Conservation (phyloP, 306 rosid species). For the Pyrus communis region DNA sequence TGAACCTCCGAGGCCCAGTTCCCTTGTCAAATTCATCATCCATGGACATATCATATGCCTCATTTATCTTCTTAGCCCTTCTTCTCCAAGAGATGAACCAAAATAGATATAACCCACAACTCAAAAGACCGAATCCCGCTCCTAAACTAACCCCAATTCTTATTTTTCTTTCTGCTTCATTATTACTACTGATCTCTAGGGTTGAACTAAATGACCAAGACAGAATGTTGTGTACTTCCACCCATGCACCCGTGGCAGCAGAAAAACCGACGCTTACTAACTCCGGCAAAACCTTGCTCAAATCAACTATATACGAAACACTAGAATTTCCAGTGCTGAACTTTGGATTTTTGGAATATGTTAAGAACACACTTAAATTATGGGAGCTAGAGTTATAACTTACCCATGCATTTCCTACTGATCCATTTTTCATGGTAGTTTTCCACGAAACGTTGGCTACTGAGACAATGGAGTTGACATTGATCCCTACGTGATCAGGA, state of each 20-base stretch:
- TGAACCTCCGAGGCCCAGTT: constrained; percentile 56
- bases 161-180: neutral
- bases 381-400: constrained; percentile 47
- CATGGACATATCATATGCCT: constrained; percentile 31
- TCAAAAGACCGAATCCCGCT: constrained; percentile 12
- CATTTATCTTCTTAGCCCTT: neutral
- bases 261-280: constrained; percentile 60
- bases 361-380: constrained; percentile 52
- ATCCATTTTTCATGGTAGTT: constrained; percentile 39
- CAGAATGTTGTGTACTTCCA: constrained; percentile 45
- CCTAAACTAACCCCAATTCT: constrained; percentile 12
- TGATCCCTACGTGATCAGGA: constrained; percentile 55
- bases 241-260: constrained; percentile 53
- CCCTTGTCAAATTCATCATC: constrained; percentile 62
- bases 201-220: constrained; percentile 73
- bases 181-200: constrained; percentile 21
- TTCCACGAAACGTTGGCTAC: constrained; percentile 31
- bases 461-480: constrained; percentile 53
- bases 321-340: constrained; percentile 25
- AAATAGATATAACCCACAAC: constrained; percentile 29
- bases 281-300: constrained; percentile 52
- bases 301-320: constrained; percentile 40
- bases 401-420: constrained; percentile 53
- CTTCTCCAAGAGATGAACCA: constrained; percentile 41
- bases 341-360: constrained; percentile 36